These are phyloP conservation scores for Dothideomycetidae sp. DNA, from an alignment of 2,329 filamentous ascomycete species.

Conservation along the genomic window DNA sequence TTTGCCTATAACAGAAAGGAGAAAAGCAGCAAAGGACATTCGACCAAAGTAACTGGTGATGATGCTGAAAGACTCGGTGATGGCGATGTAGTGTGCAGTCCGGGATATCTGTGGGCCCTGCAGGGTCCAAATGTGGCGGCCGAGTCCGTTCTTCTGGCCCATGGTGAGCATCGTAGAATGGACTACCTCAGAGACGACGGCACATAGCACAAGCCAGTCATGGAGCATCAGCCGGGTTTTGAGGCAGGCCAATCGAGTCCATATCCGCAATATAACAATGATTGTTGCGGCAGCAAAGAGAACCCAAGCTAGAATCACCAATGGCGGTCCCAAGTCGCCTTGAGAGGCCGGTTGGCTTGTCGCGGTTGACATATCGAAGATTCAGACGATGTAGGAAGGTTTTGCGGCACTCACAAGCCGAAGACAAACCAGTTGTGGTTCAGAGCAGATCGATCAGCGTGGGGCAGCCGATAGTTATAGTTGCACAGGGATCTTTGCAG, in stretches of 20 bases:
- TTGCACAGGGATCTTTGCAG: no score
- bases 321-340: background rate
- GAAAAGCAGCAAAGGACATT: conserved; percentile 9
- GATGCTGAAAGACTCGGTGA: conserved; percentile 7
- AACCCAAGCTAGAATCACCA: background rate
- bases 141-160: background rate
- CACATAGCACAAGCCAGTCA: background rate
- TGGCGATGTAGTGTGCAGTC: background rate
- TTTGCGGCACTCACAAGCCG: no score
- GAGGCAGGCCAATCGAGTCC: background rate
- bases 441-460: no score
- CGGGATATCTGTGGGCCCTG: background rate
- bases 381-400: no score
- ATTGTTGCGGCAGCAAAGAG: background rate
- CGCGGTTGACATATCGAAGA: no score
- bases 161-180: background rate
- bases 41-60: conserved; percentile 7
- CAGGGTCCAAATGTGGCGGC: background rate
- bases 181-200: background rate
- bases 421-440: no score
- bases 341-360: no score
- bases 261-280: background rate
- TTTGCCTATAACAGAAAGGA: conserved; percentile 7
- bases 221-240: background rate
- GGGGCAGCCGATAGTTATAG: no score